phyloP scores from a whole-genome alignment of 768 basidiomycete species.

The Sporobolomyces phaffii region DNA sequence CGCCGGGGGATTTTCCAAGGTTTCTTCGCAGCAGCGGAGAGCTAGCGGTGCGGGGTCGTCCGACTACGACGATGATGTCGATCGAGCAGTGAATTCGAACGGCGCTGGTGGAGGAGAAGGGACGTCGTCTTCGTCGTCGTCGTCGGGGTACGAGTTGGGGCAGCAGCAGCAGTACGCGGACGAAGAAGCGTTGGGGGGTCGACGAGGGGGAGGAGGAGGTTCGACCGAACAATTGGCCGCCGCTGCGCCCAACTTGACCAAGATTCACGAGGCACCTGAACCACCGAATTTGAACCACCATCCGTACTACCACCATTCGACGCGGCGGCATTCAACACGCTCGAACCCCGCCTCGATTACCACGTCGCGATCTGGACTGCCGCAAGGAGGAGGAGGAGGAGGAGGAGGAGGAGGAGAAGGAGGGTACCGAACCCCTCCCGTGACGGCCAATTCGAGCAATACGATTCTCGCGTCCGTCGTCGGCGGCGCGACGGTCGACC shows the following conservation, averaged over 20 bases:
- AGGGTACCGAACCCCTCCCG: neutral
- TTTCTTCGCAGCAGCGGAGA: too few relatives aligned
- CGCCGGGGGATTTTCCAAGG: too few relatives aligned
- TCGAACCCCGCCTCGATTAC: neutral
- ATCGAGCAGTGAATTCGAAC: too few relatives aligned
- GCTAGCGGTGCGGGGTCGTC: too few relatives aligned
- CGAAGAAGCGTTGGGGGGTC: too few relatives aligned
- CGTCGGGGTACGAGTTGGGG: neutral
- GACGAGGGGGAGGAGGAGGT: too few relatives aligned
- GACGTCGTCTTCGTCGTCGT: neutral
- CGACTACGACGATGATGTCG: too few relatives aligned
- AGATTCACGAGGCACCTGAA: slow-evolving; percentile 27
- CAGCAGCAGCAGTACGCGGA: neutral
- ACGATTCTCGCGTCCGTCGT: slow-evolving; percentile 5
- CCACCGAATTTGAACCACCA: neutral
- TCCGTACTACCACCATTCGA: neutral
- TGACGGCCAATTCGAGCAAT: neutral
- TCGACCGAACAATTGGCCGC: too few relatives aligned
- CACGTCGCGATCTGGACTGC: neutral
- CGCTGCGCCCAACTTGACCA: slow-evolving; percentile 19
- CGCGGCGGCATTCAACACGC: neutral
- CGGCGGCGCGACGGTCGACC: too few relatives aligned
- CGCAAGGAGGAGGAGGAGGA: too few relatives aligned
- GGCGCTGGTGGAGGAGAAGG: neutral
- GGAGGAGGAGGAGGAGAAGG: too few relatives aligned